Base-by-base conservation (phyloP, 805 yeast species). In the Candida ulmi region DNA sequence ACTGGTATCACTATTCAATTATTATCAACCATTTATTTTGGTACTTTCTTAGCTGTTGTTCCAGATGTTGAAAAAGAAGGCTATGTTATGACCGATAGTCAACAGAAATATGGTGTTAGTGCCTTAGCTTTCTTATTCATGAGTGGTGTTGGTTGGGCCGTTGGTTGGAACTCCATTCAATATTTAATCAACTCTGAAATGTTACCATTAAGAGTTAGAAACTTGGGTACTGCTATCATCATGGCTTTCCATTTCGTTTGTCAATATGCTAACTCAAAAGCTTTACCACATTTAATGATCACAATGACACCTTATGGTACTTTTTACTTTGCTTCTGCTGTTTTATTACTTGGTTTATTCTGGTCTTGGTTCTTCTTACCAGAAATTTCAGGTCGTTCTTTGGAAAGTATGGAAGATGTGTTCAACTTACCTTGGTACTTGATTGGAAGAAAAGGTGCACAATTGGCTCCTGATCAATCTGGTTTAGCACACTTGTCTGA, bases 241-340 rank as follows among this genome's bases (percentile, higher is more conserved):
- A 76, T 76, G 82, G 68, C 66, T 4, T 65, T 75, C 54, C 82
- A 76, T 50, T 76, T 71, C 49, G 71, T 71, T 24, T 73, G 72
- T 58, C 81, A 76, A 52, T 76, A 68, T 48, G 79, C 77, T 49
- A 74, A 73, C 57, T 66, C 78, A 25, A 74, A 72, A 52, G 79
- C 80, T 1, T 52, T 74, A 30, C 79, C 82, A 15, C 54, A 63
- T 33, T 68, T 76, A 76, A 53, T 77, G 41, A 33, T 72, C 16
- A 52, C 67, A 0, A 52, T 76, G 69, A 51, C 66, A 18, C 62
- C 66, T 17, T 91, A 86, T 59, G 95, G 96, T 0, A 67, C 80
- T 0, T 72, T 91, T 32, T 78, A 88, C 2, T 52, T 84, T 30
- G 74, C 86, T 29, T 83, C 95, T 28, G 52, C 88, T 1, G 76